Evolutionary conservation across 805 yeast genomes (phyloP), one percentile per base, ranked within the genome.

Genomic region (Blastobotrys terrestris): DNA sequence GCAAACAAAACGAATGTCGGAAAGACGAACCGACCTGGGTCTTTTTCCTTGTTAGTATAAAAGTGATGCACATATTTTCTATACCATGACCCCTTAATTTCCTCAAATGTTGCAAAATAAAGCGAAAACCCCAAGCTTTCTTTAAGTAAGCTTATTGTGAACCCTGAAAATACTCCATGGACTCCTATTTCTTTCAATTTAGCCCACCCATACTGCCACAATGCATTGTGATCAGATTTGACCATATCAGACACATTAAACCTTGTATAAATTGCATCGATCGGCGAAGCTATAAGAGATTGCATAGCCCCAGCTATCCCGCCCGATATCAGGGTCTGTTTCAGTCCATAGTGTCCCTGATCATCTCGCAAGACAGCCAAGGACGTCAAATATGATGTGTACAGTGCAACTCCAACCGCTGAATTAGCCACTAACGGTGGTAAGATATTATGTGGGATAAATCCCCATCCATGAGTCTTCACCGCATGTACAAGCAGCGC

Each of bases 391-490:
- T 92, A 92, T 0, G 96, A 79, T 0, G 95, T 86, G 65, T 92
- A 92, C 14, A 92, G 72, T 1, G 90, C 86, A 6, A 88, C 70
- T 1, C 98, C 97, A 1, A 95, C 84, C 3, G 85, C 84, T 14
- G 95, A 85, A 64, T 92, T 92, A 14, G 95, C 95, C 1, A 91
- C 56, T 44, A 92, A 69, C 0, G 97, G 98, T 1, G 97, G 98
- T 19, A 91, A 67, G 1, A 90, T 57, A 55, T 83, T 85, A 55
- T 87, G 87, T 0, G 96, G 96, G 13, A 92, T 80, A 58, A 87
- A 87, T 52, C 76, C 72, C 95, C 96, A 87, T 2, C 97, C 97
- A 60, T 85, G 87, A 53, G 78, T 77, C 56, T 76, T 79, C 31
- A 89, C 72, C 0, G 95, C 95, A 51, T 79, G 78, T 46, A 80